Conservation (phyloP, 371 early-diverging fungal species). For the Apophysomyces ossiformis region DNA sequence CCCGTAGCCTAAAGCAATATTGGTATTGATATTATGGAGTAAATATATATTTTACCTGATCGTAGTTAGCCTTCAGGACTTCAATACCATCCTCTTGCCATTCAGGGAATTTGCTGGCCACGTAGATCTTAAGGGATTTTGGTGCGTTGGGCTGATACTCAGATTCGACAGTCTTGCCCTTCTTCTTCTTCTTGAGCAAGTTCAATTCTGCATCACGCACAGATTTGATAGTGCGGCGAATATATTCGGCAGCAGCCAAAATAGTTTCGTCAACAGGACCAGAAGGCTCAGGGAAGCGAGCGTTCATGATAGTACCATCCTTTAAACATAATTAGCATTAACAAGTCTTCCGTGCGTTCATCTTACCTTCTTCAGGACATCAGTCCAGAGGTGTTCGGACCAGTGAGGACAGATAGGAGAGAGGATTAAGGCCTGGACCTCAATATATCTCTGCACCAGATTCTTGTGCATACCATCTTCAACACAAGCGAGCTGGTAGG, state of each 20-base stretch:
- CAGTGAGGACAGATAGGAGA: constrained; percentile 94
- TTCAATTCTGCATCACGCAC: constrained; percentile 86
- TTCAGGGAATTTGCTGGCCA: constrained; percentile 86
- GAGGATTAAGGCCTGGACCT: constrained; percentile 81
- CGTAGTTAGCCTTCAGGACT: constrained; percentile 71
- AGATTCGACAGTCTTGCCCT: constrained; percentile 60
- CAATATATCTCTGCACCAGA: constrained; percentile 80
- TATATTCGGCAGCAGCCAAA: constrained; percentile 80
- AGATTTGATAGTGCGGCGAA: constrained; percentile 74
- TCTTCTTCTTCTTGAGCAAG: constrained; percentile 81
- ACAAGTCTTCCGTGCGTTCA: background rate
- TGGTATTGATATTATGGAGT: background rate
- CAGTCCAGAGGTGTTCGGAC: constrained; percentile 89
- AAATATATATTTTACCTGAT: constrained; percentile 38
- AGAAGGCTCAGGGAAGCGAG: constrained; percentile 73
- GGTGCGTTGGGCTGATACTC: constrained; percentile 68
- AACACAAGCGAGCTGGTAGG: constrained; percentile 82
- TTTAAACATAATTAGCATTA: constrained; percentile 15
- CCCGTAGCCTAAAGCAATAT: constrained; percentile 38
- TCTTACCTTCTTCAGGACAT: constrained; percentile 73
- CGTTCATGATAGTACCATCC: constrained; percentile 70
- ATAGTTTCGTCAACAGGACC: constrained; percentile 67
- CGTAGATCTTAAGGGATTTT: constrained; percentile 77
- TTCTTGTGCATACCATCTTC: constrained; percentile 85
- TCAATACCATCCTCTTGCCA: constrained; percentile 90